Conservation (phyloP, 1,284 basidiomycete genomes). For the Amylostereum areolatum region DNA sequence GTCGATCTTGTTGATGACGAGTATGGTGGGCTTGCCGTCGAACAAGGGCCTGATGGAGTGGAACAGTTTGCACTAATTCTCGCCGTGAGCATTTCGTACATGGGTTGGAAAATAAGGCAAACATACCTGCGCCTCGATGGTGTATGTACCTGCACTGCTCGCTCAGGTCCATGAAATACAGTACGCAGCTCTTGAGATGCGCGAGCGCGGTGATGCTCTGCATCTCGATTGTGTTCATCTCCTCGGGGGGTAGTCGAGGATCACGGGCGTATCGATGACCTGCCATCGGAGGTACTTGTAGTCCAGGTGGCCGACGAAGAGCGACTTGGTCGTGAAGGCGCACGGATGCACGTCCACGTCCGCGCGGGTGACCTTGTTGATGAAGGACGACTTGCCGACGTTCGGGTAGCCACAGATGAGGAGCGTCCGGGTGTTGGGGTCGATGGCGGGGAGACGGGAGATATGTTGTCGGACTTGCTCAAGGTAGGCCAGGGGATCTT, state of each 20-base stretch:
- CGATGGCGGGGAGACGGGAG: slow-evolving; percentile 91
- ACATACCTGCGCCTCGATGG: slow-evolving; percentile 84
- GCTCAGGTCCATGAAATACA: slow-evolving; percentile 97
- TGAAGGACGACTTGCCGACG: slow-evolving; percentile 95
- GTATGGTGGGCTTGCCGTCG: slow-evolving; percentile 82
- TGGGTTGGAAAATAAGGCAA: too few relatives aligned
- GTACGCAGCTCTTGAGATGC: slow-evolving; percentile 84
- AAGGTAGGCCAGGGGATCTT: slow-evolving; percentile 92
- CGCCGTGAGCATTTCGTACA: too few relatives aligned
- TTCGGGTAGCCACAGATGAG: slow-evolving; percentile 97
- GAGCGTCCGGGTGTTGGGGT: slow-evolving; percentile 93
- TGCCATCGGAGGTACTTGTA: slow-evolving; percentile 98
- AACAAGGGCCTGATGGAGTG: slow-evolving; percentile 97
- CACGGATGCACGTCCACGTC: slow-evolving; percentile 98
- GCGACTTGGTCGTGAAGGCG: slow-evolving; percentile 95
- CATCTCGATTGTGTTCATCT: slow-evolving; percentile 99
- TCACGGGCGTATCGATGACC: slow-evolving; percentile 93
- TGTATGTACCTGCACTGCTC: slow-evolving; percentile 97
- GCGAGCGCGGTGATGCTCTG: slow-evolving; percentile 96
- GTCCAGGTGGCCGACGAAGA: slow-evolving; percentile 95
- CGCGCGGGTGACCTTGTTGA: slow-evolving; percentile 96
- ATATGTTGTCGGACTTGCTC: slow-evolving; percentile 98
- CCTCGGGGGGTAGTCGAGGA: slow-evolving; percentile 93
- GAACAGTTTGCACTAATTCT: slow-evolving; percentile 93
- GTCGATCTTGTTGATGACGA: slow-evolving; percentile 96